phyloP scores from a whole-genome alignment of 129 eudicot species.

The Chrysanthemum seticuspe region DNA sequence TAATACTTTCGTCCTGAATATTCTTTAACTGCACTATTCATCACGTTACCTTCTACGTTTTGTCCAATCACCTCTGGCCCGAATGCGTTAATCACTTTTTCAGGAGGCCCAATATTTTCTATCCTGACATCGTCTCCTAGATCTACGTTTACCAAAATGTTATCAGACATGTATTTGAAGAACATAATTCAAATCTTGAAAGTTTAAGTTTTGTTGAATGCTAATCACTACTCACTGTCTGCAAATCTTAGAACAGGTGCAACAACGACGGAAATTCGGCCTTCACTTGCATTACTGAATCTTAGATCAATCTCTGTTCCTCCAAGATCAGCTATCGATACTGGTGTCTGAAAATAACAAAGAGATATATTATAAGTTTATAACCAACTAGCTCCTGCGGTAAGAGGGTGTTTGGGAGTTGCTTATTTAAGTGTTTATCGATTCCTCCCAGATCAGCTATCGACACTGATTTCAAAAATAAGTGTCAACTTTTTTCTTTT shows the following conservation, averaged over 20 bases:
- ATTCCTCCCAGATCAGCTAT: no score
- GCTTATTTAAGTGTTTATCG: no score
- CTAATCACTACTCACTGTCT: slow-evolving; percentile 49
- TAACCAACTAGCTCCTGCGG: no score
- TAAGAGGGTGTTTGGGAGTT: no score
- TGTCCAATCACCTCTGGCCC: slow-evolving; percentile 97
- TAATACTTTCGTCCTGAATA: slow-evolving; percentile 83
- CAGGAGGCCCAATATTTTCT: slow-evolving; percentile 76
- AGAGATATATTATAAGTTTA: not conserved
- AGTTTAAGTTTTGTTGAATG: not conserved
- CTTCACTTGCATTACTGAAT: slow-evolving; percentile 70
- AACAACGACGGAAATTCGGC: slow-evolving; percentile 70
- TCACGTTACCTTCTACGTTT: slow-evolving; percentile 93
- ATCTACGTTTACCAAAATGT: slow-evolving; percentile 35
- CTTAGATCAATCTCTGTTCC: slow-evolving; percentile 95
- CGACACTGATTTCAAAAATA: no score
- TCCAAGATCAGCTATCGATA: slow-evolving; percentile 95
- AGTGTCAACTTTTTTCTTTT: no score
- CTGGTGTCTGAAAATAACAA: slow-evolving; percentile 64
- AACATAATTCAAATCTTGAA: not conserved
- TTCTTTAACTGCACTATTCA: slow-evolving; percentile 64
- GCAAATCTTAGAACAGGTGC: slow-evolving; percentile 96
- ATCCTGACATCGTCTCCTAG: slow-evolving; percentile 82
- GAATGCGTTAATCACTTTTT: slow-evolving; percentile 75
- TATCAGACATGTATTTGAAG: not conserved